Evolutionary conservation across 192 early-diverging fungal genomes (phyloP).

Genomic region (Coemansia sp.): DNA sequence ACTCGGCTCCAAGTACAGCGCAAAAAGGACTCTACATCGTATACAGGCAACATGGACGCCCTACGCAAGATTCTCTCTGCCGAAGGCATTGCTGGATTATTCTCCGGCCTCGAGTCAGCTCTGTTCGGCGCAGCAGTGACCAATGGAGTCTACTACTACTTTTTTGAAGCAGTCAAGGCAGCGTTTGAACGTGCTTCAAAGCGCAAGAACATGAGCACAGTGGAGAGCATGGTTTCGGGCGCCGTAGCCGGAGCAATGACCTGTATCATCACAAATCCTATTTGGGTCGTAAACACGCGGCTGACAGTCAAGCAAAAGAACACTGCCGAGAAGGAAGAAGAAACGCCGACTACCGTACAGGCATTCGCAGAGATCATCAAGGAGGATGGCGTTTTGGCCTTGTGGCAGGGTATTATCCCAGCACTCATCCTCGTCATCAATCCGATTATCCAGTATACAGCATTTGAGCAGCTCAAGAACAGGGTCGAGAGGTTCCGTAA

Average conservation of each 20-base stretch:
- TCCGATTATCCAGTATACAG: slow-evolving; percentile 99
- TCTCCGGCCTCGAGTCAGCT: slow-evolving; percentile 92
- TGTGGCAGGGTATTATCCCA: slow-evolving; percentile 92
- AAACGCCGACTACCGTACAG: slow-evolving; percentile 43
- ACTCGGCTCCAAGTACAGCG: slow-evolving; percentile 81
- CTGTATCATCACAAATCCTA: slow-evolving; percentile 91
- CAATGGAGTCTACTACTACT: slow-evolving; percentile 87
- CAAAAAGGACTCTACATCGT: slow-evolving; percentile 61
- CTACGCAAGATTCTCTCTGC: slow-evolving; percentile 84
- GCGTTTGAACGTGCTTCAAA: slow-evolving; percentile 72
- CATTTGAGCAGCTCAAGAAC: slow-evolving; percentile 92
- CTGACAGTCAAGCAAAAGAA: slow-evolving; percentile 74
- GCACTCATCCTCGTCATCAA: slow-evolving; percentile 98
- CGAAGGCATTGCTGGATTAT: slow-evolving; percentile 88
- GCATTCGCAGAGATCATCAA: slow-evolving; percentile 78
- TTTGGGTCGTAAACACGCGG: slow-evolving; percentile 98
- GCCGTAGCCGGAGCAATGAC: slow-evolving; percentile 85
- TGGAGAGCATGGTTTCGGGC: slow-evolving; percentile 91
- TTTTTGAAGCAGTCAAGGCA: slow-evolving; percentile 88
- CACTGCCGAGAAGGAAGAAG: slow-evolving; percentile 56
- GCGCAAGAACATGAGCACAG: slow-evolving; percentile 71
- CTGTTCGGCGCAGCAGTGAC: slow-evolving; percentile 97
- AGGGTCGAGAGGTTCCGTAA: slow-evolving; percentile 61
- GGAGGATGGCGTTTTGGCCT: slow-evolving; percentile 82
- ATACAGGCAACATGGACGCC: slow-evolving; percentile 69